These are phyloP conservation scores for Suillus sp. DNA, from an alignment of 768 basidiomycete species.

Conservation along the genomic window DNA sequence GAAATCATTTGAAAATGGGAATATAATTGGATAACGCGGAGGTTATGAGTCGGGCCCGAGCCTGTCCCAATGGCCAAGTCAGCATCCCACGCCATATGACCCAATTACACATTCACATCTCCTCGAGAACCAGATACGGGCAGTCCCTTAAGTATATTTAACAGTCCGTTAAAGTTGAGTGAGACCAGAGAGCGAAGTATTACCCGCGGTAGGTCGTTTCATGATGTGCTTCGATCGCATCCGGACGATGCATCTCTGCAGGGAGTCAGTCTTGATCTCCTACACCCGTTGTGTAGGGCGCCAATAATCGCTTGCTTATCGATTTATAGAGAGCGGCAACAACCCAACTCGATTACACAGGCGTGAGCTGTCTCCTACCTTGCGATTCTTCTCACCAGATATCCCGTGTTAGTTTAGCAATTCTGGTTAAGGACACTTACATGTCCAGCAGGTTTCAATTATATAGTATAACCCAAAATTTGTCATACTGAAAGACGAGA, in stretches of 20 bases:
- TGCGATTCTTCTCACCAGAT: not conserved
- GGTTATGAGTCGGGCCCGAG: too few species aligned
- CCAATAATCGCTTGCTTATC: not conserved
- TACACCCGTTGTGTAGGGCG: not conserved
- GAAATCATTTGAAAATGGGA: not conserved
- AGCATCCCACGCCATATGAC: not conserved
- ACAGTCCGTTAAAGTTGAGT: not conserved
- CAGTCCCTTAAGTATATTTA: not conserved
- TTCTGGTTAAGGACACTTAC: not conserved
- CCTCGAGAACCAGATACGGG: not conserved
- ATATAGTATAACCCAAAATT: not conserved
- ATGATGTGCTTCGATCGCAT: not conserved
- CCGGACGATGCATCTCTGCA: not conserved
- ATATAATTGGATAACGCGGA: not conserved
- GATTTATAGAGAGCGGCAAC: not conserved
- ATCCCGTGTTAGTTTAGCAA: not conserved
- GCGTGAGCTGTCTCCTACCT: not conserved
- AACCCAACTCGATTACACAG: not conserved
- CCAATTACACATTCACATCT: too few species aligned
- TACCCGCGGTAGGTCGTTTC: not conserved
- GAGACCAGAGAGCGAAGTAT: not conserved
- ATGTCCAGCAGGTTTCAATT: not conserved
- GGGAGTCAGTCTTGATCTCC: not conserved
- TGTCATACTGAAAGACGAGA: not conserved
- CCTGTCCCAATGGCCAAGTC: not conserved